Base-by-base conservation (phyloP, 2,329 filamentous ascomycete genomes). In the Trichoderma breve region DNA sequence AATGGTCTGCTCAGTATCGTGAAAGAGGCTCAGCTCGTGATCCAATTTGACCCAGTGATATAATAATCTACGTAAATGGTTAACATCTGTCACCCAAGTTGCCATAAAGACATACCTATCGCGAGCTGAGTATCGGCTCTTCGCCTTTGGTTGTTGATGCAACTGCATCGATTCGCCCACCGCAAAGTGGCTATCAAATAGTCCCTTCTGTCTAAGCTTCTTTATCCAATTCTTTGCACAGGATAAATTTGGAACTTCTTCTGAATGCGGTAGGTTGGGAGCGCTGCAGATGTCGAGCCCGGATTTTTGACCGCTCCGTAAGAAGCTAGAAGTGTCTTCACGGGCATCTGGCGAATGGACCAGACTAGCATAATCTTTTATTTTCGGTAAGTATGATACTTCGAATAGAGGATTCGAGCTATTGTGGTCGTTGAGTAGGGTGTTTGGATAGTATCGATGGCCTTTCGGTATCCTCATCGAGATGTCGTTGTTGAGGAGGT, bases 31-130 rank as follows among this genome's bases (percentile, higher is more conserved):
- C 70, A 92, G 82, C 79, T 93, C 91, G 76, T 93, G 91, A 77
- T 93, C 91, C 28, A 92, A 86, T 87, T 92, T 91, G 24, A 91
- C 88, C 89, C 91, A 93, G 70, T 91, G 92, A 80, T 93, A 92
- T n/a, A 92, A 88, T 36, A 93, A 83, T 75, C 91, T 91, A 76
- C 72, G 4, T 15, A 39, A 6, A 34, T 14, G 12, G 3, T 68
- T 36, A 72, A 34, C 9, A 24, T 15, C 4, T 4, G 3, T 12
- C 6, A 8, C 6, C 6, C 14, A n/a, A 12, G 9, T 21, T 43
- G 6, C 2, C 28, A 21, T 18, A 3, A 1, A 43, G n/a, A 68
- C 64, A 14, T 68, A 11, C 64, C 26, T 68, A 63, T 68, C 34
- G 7, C 21, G 57, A 53, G 12, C 28, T 28, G 7, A 34, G 18